Evolutionary conservation across 208 protist species (phyloP).

Genomic region (Leishmania martiniquensis): DNA sequence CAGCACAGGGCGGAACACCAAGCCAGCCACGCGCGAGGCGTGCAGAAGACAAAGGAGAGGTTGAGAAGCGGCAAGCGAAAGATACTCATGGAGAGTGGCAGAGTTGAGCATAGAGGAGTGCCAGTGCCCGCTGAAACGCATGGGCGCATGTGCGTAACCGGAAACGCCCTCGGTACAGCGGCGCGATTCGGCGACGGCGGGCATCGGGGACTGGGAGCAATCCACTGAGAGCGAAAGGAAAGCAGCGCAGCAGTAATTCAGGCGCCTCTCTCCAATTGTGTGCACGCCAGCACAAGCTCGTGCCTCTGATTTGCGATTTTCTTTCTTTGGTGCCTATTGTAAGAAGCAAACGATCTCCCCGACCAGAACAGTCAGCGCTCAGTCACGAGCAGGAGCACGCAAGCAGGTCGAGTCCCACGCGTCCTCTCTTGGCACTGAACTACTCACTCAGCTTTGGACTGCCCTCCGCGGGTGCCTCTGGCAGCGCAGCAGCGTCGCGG

Average conservation of each 20-base stretch:
- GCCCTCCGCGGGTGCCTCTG: slow-evolving; percentile 21
- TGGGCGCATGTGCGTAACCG: too few species aligned
- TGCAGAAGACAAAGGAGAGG: not conserved
- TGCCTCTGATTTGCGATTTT: not conserved
- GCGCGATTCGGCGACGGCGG: not conserved
- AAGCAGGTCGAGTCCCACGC: not conserved
- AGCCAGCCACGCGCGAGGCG: not conserved
- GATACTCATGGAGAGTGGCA: not conserved
- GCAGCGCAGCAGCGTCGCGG: slow-evolving; percentile 37
- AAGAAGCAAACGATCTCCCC: not conserved
- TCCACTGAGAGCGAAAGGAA: not conserved
- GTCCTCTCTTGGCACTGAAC: not conserved
- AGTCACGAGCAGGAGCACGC: not conserved
- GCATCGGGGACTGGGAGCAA: not conserved
- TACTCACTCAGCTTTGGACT: slow-evolving; percentile 30
- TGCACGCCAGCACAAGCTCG: too few species aligned
- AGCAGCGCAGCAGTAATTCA: not conserved
- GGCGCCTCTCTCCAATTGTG: too few species aligned
- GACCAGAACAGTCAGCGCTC: not conserved
- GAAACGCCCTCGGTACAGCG: not conserved
- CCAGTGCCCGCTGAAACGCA: not conserved
- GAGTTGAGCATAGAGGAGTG: not conserved
- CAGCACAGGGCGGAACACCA: not conserved
- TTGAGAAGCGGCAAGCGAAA: not conserved
- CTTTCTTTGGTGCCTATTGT: not conserved